Percentiles rank a stretch among this genome's conserved stretches.
These are phyloP conservation scores for Tolypocladium tundrense DNA, from an alignment of 2,329 filamentous ascomycete species.

Conservation along the genomic window DNA sequence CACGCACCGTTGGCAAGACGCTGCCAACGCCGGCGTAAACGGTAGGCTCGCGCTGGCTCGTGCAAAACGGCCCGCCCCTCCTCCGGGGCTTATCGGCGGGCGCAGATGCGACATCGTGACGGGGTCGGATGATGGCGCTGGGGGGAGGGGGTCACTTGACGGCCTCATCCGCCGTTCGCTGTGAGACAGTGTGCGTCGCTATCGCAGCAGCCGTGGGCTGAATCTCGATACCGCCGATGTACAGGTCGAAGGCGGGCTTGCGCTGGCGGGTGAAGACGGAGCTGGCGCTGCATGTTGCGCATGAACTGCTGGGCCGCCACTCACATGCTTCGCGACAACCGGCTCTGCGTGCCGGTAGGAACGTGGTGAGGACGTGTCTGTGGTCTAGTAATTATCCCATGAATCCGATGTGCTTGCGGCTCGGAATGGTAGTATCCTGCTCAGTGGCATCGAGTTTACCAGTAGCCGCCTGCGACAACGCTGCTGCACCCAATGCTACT, in stretches of 20 bases:
- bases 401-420: neutral
- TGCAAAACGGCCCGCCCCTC: neutral
- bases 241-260: neutral
- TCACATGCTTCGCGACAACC: neutral
- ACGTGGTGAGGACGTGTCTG: neutral
- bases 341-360: neutral
- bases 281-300: neutral
- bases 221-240: too few species aligned
- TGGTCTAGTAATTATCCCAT: neutral
- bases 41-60: neutral
- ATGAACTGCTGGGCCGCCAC: neutral
- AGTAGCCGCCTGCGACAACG: neutral
- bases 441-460: neutral
- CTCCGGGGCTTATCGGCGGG: neutral
- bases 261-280: neutral
- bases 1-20: neutral
- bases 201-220: too few species aligned
- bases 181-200: neutral
- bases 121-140: neutral
- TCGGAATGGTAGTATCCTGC: neutral
- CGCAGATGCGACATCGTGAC: neutral
- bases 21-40: neutral
- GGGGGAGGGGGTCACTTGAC: neutral
- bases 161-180: neutral
- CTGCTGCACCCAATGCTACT: neutral